Percentiles rank a stretch among this genome's conserved stretches.
Conservation (phyloP, 2,329 filamentous ascomycete genomes). For the Cercospora beticola region DNA sequence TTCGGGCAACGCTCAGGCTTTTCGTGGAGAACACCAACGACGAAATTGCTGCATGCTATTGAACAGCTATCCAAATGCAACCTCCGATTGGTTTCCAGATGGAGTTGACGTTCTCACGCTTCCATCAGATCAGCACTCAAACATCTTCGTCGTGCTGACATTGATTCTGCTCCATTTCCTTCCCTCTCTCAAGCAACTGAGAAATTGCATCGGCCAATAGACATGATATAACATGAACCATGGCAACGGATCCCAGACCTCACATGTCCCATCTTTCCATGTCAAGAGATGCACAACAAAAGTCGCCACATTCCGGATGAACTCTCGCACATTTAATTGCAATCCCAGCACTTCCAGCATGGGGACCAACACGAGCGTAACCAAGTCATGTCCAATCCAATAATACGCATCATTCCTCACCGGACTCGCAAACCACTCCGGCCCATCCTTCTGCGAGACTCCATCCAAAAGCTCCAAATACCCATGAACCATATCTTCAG, state of each 20-base stretch:
- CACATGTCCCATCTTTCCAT: slow-evolving; percentile 54
- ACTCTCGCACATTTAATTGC: slow-evolving; percentile 30
- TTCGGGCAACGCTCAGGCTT: too few species aligned
- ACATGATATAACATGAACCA: slow-evolving; percentile 55
- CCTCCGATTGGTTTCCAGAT: too few species aligned
- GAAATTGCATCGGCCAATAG: slow-evolving; percentile 56
- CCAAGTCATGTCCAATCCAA: slow-evolving; percentile 68
- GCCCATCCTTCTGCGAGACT: slow-evolving; percentile 20
- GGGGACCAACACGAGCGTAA: slow-evolving; percentile 53
- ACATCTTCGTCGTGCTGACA: slow-evolving; percentile 65
- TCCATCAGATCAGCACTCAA: slow-evolving; percentile 40
- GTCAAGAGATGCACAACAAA: slow-evolving; percentile 46
- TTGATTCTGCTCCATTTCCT: slow-evolving; percentile 64
- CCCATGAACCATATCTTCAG: slow-evolving; percentile 47
- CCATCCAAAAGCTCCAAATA: slow-evolving; percentile 53
- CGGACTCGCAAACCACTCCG: slow-evolving; percentile 27
- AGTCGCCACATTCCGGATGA: slow-evolving; percentile 30
- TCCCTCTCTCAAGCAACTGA: slow-evolving; percentile 46
- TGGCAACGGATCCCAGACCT: slow-evolving; percentile 51
- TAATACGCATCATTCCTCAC: slow-evolving; percentile 48
- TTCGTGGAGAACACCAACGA: too few species aligned
- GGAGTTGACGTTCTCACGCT: not conserved
- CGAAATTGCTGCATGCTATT: too few species aligned
- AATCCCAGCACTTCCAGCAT: slow-evolving; percentile 42
- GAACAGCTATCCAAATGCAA: too few species aligned